Evolutionary conservation across 805 yeast genomes (phyloP).

Genomic region (Trichomonascus vanleenenianus): DNA sequence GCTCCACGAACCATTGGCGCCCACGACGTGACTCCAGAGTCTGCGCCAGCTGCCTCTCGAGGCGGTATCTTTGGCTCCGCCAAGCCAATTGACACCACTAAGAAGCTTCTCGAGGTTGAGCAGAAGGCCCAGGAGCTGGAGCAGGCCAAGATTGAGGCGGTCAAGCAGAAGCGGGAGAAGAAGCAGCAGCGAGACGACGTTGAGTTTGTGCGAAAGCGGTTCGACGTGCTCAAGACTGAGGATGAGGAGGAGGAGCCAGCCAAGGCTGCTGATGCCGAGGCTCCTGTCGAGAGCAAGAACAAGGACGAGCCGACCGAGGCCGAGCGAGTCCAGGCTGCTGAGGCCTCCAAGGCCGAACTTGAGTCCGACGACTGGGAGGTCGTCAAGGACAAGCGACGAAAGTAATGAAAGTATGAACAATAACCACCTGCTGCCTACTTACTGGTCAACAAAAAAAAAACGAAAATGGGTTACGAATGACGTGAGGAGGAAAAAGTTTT

Average conservation of each 20-base stretch:
- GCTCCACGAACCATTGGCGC: slow-evolving; percentile 26
- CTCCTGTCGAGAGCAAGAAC: slow-evolving; percentile 6
- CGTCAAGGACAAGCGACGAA: slow-evolving; percentile 9
- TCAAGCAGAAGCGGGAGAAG: slow-evolving; percentile 9
- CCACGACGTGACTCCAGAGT: slow-evolving; percentile 25
- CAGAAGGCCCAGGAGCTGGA: slow-evolving; percentile 22
- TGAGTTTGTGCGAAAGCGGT: slow-evolving; percentile 17
- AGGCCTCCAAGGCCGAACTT: slow-evolving; percentile 16
- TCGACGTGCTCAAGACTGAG: slow-evolving; percentile 47
- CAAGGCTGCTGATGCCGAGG: slow-evolving; percentile 4
- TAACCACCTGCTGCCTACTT: too few species aligned
- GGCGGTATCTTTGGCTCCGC: slow-evolving; percentile 72
- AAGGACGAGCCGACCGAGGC: slow-evolving; percentile 13
- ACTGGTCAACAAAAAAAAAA: neutral
- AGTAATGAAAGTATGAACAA: slow-evolving; percentile 4
- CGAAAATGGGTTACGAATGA: neutral
- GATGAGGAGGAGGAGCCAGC: slow-evolving; percentile 21
- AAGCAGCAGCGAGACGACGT: slow-evolving; percentile 6
- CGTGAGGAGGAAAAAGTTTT: too few species aligned
- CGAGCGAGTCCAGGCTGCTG: slow-evolving; percentile 8
- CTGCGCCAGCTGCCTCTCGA: slow-evolving; percentile 15
- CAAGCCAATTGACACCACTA: slow-evolving; percentile 71
- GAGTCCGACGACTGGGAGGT: slow-evolving; percentile 22
- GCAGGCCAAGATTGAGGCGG: slow-evolving; percentile 12
- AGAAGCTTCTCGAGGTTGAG: slow-evolving; percentile 59